Evolutionary conservation across 805 yeast species (phyloP).

Genomic region (Saccharomycopsis microspora): DNA sequence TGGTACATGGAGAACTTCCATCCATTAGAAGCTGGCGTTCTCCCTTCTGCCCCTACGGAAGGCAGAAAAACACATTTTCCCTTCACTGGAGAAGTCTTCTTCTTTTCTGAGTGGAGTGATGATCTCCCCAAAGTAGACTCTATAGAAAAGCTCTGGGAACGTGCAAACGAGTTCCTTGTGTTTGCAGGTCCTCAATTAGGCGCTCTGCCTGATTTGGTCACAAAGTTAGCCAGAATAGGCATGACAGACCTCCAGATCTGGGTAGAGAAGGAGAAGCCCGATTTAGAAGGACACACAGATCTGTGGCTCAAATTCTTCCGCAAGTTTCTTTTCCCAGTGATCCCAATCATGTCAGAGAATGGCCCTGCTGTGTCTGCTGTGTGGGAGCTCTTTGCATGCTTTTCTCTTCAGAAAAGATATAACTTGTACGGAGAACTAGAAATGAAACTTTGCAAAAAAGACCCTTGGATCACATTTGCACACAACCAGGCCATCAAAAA

Average conservation of each 20-base stretch:
- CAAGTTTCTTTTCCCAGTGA: constrained; percentile 53
- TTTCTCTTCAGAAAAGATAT: constrained; percentile 53
- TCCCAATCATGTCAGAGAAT: constrained; percentile 41
- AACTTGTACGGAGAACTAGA: constrained; percentile 73
- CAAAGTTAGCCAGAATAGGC: constrained; percentile 54
- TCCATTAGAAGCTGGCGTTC: constrained; percentile 18
- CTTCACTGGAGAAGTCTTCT: constrained; percentile 27
- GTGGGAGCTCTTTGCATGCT: constrained; percentile 39
- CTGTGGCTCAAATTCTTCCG: constrained; percentile 54
- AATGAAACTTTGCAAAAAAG: constrained; percentile 43
- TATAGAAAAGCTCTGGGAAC: constrained; percentile 33
- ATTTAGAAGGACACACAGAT: constrained; percentile 13
- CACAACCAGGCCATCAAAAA: constrained; percentile 62
- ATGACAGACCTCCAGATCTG: constrained; percentile 15
- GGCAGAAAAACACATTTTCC: constrained; percentile 21
- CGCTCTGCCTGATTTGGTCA: constrained; percentile 33
- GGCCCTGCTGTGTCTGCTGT: constrained; percentile 52
- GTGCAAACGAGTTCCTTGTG: constrained; percentile 37
- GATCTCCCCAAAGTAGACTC: constrained; percentile 27
- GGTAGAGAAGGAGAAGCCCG: constrained; percentile 12
- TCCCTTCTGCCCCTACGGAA: constrained; percentile 20
- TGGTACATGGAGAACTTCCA: constrained; percentile 25
- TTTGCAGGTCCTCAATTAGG: constrained; percentile 48
- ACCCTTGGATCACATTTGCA: constrained; percentile 44
- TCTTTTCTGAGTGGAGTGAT: constrained; percentile 38